Evolutionary conservation across 2,329 filamentous ascomycete genomes (phyloP).

Genomic region (Hypoxylon sp.): DNA sequence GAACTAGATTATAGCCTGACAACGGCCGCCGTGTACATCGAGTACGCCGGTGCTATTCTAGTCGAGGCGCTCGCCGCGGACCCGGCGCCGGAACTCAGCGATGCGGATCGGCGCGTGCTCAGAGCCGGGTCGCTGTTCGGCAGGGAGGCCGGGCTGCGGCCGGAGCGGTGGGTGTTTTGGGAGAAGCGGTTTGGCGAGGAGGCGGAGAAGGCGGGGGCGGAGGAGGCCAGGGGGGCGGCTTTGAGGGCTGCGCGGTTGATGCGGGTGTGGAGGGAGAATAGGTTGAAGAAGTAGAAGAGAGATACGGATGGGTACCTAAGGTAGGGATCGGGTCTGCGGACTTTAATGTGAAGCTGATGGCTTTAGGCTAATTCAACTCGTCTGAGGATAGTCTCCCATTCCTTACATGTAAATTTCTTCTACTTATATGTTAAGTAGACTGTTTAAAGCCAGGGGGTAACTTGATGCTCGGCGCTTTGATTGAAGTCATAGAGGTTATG

Average conservation of each 20-base stretch:
- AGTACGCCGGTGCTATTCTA: conserved; percentile 45
- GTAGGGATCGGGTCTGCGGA: neutral
- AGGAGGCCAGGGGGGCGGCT: conserved; percentile 41
- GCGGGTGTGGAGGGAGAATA: conserved; percentile 43
- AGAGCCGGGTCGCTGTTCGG: conserved; percentile 43
- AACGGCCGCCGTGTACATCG: conserved; percentile 47
- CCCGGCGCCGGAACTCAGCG: conserved; percentile 40
- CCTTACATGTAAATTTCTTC: too few relatives aligned
- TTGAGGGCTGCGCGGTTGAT: conserved; percentile 46
- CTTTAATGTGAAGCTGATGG: neutral
- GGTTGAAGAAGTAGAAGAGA: conserved; percentile 3
- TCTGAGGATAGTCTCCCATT: too few relatives aligned
- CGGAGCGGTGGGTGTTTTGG: conserved; percentile 49
- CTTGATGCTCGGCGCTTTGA: too few relatives aligned
- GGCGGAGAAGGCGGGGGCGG: conserved; percentile 34
- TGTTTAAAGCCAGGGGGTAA: too few relatives aligned
- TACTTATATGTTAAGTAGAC: too few relatives aligned
- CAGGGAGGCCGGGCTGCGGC: conserved; percentile 39
- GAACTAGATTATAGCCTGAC: conserved; percentile 39
- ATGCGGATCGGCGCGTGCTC: conserved; percentile 35
- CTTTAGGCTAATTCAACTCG: too few relatives aligned
- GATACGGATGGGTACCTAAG: too few relatives aligned
- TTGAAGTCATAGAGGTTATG: too few relatives aligned
- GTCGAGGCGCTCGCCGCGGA: conserved; percentile 34
- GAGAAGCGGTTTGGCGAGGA: conserved; percentile 41